Base-by-base conservation (phyloP, 805 yeast species). In the Kregervanrija pseudodelftensis region DNA sequence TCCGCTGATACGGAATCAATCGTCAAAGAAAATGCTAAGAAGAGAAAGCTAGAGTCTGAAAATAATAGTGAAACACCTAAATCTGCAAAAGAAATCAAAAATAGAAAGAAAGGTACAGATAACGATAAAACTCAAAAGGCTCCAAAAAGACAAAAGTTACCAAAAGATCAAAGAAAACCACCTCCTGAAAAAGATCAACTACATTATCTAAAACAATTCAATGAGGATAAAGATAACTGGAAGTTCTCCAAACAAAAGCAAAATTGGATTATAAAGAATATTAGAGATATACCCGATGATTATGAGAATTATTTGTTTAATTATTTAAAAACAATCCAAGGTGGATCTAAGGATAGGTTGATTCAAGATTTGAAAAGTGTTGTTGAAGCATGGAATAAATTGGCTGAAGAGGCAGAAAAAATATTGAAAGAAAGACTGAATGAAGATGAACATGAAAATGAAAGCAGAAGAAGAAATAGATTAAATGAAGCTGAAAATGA, bases 201-300 rank as follows among this genome's bases (percentile, higher is more conserved):
- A 33, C 76, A 67, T 0, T 85, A 85, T 57, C 63, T 85, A 53
- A 72, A 76, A 46, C 80, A 74, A 43, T 86, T 72, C 55, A 59
- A 65, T 4, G 70, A 72, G 11, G 86, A 82, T 49, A 66, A 63
- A 47, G 76, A 65, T 0, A 69, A 73, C 47, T 86, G 95, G 95
- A 86, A 86, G 67, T 86, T 86, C 61, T 81, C 88, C 47, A 86
- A 86, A 56, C 90, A 82, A 67, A 85, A 86, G 51, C 95, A 86
- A 63, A 85, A 85, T 58, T 86, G 95, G 95, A 72, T 86, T 37
- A 64, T 86, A 50, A 80, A 79, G 56, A 79, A 85, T 58, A 62
- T 83, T 31, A 70, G 65, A 41, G 49, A 53, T 17, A 76, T 81
- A 16, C 83, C 80, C 2, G 66, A 64, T 0, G 64, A 68, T 9